These are phyloP conservation scores for Discostella stelligeroides DNA, from an alignment of 108 stramenopile species.

Conservation along the genomic window DNA sequence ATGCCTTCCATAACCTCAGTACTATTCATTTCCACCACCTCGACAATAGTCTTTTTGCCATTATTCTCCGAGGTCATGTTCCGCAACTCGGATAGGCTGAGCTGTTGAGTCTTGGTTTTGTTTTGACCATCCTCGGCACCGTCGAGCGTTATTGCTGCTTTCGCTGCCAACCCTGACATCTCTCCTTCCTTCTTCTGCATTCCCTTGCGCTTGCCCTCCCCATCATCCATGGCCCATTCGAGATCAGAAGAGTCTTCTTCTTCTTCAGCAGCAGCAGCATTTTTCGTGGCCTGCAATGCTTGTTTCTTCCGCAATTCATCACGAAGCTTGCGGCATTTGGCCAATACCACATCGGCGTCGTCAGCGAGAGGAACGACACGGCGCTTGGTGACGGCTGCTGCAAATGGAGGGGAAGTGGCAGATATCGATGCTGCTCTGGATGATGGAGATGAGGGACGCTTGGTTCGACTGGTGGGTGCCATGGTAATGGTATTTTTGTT, in stretches of 20 bases:
- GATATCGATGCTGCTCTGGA: neutral
- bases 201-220: neutral
- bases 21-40: slow-evolving; percentile 72
- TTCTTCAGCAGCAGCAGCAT: slow-evolving; percentile 1
- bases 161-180: slow-evolving; percentile 3
- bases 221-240: slow-evolving; percentile 13
- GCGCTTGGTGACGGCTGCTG: too few relatives aligned
- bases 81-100: slow-evolving; percentile 28
- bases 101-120: slow-evolving; percentile 13
- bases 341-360: slow-evolving; percentile 73
- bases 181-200: slow-evolving; percentile 7
- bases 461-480: too few relatives aligned
- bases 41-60: slow-evolving; percentile 58
- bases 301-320: slow-evolving; percentile 39
- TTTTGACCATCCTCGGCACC: neutral
- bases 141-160: too few relatives aligned
- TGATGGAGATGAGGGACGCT: too few relatives aligned
- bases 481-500: too few relatives aligned
- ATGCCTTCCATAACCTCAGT: slow-evolving; percentile 84
- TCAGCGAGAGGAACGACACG: slow-evolving; percentile 51
- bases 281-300: too few relatives aligned
- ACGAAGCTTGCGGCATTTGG: slow-evolving; percentile 73
- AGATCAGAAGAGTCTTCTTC: slow-evolving; percentile 16
- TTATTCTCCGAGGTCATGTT: slow-evolving; percentile 15
- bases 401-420: slow-evolving; percentile 5